Evolutionary conservation across 2,329 filamentous ascomycete species (phyloP), one percentile per base, ranked within the genome.

Genomic region (Huntiella savannae): DNA sequence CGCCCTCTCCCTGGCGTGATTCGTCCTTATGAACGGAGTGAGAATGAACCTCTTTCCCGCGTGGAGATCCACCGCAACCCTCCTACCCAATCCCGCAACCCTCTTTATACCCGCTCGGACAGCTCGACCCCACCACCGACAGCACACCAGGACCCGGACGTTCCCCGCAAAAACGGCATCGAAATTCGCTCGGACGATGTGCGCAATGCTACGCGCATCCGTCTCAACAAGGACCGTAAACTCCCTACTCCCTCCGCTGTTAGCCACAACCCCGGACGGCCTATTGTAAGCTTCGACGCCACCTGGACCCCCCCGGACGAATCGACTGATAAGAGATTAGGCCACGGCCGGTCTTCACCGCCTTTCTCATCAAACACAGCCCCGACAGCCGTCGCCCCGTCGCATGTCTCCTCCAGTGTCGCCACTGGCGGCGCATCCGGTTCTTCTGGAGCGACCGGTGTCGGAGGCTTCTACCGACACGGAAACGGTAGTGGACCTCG

Each of bases 201-300:
- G 53, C 77, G 84, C 50, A 76, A 82, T 53, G 88, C 88, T 46
- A 96, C 88, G 5, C 91, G 82, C 63, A 92, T 92, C 74, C 80
- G 70, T 59, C 67, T 91, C 52, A 38, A 33, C 36, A 86, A 77
- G 59, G 85, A 94, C 61, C 79, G 87, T 57, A 92, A 83, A 59
- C 69, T 96, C 51, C 88, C 87, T 22, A 88, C 81, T 57, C 88
- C 88, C 53, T 84, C 82, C 46, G 79, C 83, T 57, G 87, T 96
- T 62, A 95, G 86, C 65, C 82, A 95, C 65, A 82, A 73, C 58
- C 81, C 82, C 55, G 85, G 85, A 55, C 77, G 88, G 59, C 88
- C 88, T 52, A 96, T 96, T 68, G 88, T 96, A 70, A 96, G 88
- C 71, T 96, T 96, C 70, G 75, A 93, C 63, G 74, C 74, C 57